phyloP scores from a whole-genome alignment of 257 asterid genomes.

The Thymus mandschuricus region DNA sequence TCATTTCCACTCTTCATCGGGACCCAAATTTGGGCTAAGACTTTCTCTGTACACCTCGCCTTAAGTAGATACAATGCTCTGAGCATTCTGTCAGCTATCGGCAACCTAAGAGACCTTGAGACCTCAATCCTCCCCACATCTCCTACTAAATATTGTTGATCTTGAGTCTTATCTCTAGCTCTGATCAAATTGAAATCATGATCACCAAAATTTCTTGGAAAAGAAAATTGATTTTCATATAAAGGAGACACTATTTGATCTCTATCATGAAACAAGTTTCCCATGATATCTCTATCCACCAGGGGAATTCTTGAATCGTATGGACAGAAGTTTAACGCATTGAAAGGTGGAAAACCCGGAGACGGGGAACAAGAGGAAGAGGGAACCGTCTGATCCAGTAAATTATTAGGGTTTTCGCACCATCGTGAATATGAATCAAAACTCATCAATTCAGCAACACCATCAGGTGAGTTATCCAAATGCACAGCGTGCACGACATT shows the following conservation, averaged over 20 bases:
- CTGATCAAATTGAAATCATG: conserved; percentile 28
- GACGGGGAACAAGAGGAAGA: conserved; percentile 48
- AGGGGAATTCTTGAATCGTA: conserved; percentile 22
- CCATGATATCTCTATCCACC: conserved; percentile 33
- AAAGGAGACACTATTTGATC: conserved; percentile 34
- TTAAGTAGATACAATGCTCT: conserved; percentile 60
- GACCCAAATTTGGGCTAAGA: conserved; percentile 80
- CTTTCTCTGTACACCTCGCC: conserved; percentile 57
- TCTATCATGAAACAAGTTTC: conserved; percentile 21
- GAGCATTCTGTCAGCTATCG: conserved; percentile 66
- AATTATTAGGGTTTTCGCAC: conserved; percentile 45
- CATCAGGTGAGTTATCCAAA: conserved; percentile 32
- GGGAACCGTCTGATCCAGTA: conserved; percentile 47
- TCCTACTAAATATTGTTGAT: conserved; percentile 29
- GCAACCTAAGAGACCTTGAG: conserved; percentile 48
- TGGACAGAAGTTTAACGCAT: conserved; percentile 39
- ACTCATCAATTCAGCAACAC: conserved; percentile 46
- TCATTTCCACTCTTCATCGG: conserved; percentile 59
- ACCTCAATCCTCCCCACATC: conserved; percentile 34
- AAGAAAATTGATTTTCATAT: conserved; percentile 26
- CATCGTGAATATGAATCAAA: conserved; percentile 58
- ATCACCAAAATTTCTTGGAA: conserved; percentile 26
- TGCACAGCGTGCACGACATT: conserved; percentile 30
- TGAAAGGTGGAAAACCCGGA: conserved; percentile 37
- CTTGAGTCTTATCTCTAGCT: conserved; percentile 24